Evolutionary conservation across 2,329 filamentous ascomycete species (phyloP).

Genomic region (Aspergillus neotritici): DNA sequence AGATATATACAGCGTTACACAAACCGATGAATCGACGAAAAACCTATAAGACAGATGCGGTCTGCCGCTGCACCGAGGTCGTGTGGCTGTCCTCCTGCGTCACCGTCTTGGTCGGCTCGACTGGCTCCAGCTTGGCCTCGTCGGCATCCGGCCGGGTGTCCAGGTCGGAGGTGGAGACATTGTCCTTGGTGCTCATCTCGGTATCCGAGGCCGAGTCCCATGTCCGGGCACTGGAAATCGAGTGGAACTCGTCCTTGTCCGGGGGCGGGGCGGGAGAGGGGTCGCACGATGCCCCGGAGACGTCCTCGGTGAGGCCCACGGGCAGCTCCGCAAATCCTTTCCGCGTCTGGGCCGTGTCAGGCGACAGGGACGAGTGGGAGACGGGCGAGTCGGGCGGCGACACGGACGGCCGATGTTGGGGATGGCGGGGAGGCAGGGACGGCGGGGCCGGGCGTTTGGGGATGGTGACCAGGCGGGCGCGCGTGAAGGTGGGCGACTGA

Average conservation of each 20-base stretch:
- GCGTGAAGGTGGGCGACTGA: conserved; percentile 63
- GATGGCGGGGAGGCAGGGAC: conserved; percentile 70
- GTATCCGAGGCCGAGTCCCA: conserved; percentile 20
- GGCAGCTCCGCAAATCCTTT: conserved; percentile 15
- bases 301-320: conserved; percentile 7
- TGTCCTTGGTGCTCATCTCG: conserved; percentile 7
- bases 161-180: conserved; percentile 1
- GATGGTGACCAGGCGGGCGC: conserved; percentile 78
- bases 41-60: not conserved
- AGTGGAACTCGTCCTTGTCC: conserved; percentile 40
- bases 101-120: not conserved
- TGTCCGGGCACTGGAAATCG: conserved; percentile 31
- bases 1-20: not conserved
- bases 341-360: conserved; percentile 14
- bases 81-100: not conserved
- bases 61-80: not conserved
- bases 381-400: conserved; percentile 21
- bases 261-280: not conserved
- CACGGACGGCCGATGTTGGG: conserved; percentile 33
- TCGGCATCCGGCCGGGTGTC: not conserved
- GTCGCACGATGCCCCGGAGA: conserved; percentile 12
- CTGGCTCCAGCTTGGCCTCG: not conserved
- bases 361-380: conserved; percentile 18
- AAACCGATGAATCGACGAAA: not conserved
- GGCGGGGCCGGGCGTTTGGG: conserved; percentile 66